These are phyloP conservation scores for Phytophthora cactorum DNA, from an alignment of 352 stramenopile genomes.

Conservation along the genomic window DNA sequence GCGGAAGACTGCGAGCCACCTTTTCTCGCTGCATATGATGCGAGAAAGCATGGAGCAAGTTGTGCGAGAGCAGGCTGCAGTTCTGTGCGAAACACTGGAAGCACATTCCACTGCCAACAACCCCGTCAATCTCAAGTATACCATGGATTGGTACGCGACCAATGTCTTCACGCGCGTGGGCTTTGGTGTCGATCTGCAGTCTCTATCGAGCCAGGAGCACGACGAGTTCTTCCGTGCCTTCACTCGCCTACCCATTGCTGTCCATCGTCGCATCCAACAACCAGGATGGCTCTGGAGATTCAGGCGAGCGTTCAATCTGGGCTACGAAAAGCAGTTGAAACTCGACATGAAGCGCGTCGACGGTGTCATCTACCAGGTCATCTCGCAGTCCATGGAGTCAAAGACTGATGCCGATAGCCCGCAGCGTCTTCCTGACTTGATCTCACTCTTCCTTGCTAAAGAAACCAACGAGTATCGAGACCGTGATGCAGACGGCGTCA, in stretches of 20 bases:
- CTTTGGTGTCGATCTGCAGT: slow-evolving; percentile 63
- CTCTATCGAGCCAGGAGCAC: slow-evolving; percentile 34
- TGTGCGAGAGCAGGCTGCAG: slow-evolving; percentile 43
- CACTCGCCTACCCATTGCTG: slow-evolving; percentile 36
- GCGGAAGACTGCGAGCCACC: slow-evolving; percentile 84
- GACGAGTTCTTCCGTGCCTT: slow-evolving; percentile 43
- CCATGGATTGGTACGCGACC: slow-evolving; percentile 57
- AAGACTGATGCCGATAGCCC: slow-evolving; percentile 20
- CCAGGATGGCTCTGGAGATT: slow-evolving; percentile 58
- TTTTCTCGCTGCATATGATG: slow-evolving; percentile 80
- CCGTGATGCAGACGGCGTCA: slow-evolving; percentile 13
- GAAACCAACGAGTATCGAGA: slow-evolving; percentile 39
- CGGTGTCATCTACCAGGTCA: slow-evolving; percentile 49
- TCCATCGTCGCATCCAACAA: slow-evolving; percentile 55
- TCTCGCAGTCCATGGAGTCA: slow-evolving; percentile 46
- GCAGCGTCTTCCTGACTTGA: slow-evolving; percentile 33
- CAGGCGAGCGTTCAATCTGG: slow-evolving; percentile 33
- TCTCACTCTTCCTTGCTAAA: slow-evolving; percentile 52
- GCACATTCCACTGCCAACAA: slow-evolving; percentile 16
- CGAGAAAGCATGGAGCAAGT: slow-evolving; percentile 54
- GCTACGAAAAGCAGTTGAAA: slow-evolving; percentile 45
- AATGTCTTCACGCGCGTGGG: slow-evolving; percentile 76
- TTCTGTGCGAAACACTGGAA: slow-evolving; percentile 39
- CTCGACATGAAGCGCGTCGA: slow-evolving; percentile 43
- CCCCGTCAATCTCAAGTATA: slow-evolving; percentile 44